Percentiles rank a stretch among this genome's conserved stretches.
These are phyloP conservation scores for Naumovozyma dairenensis DNA, from an alignment of 805 yeast genomes.

Conservation along the genomic window DNA sequence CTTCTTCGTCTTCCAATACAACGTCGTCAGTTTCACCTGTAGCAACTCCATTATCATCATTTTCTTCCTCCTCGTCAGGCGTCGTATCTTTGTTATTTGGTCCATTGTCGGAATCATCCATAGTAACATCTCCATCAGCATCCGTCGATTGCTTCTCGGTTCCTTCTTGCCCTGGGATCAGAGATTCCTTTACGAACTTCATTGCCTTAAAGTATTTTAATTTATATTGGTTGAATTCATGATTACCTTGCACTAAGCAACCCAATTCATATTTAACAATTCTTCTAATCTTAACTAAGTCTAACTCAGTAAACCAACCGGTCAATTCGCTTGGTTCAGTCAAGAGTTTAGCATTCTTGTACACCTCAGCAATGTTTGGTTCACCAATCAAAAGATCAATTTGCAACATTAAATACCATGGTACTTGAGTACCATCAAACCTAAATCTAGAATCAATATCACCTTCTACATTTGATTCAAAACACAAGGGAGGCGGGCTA, in stretches of 20 bases:
- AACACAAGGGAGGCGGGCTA: slow-evolving; percentile 24
- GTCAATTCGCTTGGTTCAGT: slow-evolving; percentile 33
- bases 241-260: slow-evolving; percentile 44
- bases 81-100: slow-evolving; percentile 3
- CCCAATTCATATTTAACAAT: slow-evolving; percentile 65
- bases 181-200: slow-evolving; percentile 32
- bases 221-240: slow-evolving; percentile 34
- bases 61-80: slow-evolving; percentile 16
- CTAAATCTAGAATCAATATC: slow-evolving; percentile 39
- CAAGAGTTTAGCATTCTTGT: slow-evolving; percentile 40
- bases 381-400: slow-evolving; percentile 66
- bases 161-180: slow-evolving; percentile 21
- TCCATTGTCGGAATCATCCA: slow-evolving; percentile 12
- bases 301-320: slow-evolving; percentile 70
- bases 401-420: slow-evolving; percentile 64
- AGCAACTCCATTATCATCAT: slow-evolving; percentile 25
- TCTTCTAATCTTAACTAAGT: slow-evolving; percentile 54
- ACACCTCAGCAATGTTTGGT: slow-evolving; percentile 42
- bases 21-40: slow-evolving; percentile 27
- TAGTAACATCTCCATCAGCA: slow-evolving; percentile 22
- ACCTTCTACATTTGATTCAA: slow-evolving; percentile 26
- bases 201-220: slow-evolving; percentile 34
- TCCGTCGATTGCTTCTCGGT: slow-evolving; percentile 17
- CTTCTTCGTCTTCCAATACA: slow-evolving; percentile 25
- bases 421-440: slow-evolving; percentile 65